Evolutionary conservation across 2,329 filamentous ascomycete species (phyloP), one percentile per base, ranked within the genome.

Genomic region (Triangularia setosa): DNA sequence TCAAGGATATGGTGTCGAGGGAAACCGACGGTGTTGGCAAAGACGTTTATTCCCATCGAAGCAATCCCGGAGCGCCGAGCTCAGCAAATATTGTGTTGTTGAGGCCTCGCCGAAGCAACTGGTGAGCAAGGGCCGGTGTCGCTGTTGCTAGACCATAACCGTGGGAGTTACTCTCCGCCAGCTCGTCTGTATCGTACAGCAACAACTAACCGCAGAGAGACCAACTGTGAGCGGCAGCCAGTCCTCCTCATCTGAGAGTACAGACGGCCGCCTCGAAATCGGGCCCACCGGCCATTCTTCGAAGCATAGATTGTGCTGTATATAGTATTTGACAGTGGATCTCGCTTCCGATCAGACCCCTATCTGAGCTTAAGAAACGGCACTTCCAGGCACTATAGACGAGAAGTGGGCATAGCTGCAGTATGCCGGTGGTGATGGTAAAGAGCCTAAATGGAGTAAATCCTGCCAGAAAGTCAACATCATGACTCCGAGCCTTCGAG

Each of bases 361-460:
- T 61, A 63, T 58, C 62, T 30, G 58, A 60, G 54, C 16, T 53
- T 27, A 6, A 53, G 25, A 60, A 11, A 55, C 30, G 57, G 35
- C 53, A 61, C 28, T 28, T 44, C 33, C 33, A 54, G 58, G 8
- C 8, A 61, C 54, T 60, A 48, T 33, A 58, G 25, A 14, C 18
- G 18, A 21, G 11, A 33, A 59, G 56, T 28, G 30, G 48, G 9
- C 27, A 35, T 56, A 23, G 21, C 40, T 59, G 44, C 58, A 30
- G 57, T 52, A 30, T 61, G 21, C 24, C 27, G 59, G 61, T 56
- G 63, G 54, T 55, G 35, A 35, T 16, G n/a, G 25, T 44, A 58
- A 54, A 64, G 58, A 64, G 65, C 55, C 65, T 67, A 67, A 67
- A 67, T 64, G 6, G 40, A 23, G 14, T 59, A 5, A 12, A n/a